phyloP scores from a whole-genome alignment of 2,329 filamentous ascomycete species.

The Epichloe gansuensis region DNA sequence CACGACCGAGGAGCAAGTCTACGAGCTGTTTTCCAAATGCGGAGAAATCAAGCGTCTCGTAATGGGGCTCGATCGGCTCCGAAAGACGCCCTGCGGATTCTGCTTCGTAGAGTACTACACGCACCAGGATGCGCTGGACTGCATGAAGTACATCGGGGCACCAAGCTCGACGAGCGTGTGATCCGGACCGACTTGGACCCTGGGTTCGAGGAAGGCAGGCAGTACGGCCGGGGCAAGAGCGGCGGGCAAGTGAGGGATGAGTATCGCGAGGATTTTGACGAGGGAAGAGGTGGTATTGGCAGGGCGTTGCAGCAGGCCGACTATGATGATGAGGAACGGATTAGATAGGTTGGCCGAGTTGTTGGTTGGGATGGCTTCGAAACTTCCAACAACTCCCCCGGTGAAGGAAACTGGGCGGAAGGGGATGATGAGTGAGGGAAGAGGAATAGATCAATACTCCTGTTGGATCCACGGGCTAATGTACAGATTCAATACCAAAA shows the following conservation, averaged over 20 bases:
- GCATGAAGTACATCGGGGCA: constrained; percentile 96
- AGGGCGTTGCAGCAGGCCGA: constrained; percentile 48
- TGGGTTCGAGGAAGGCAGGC: constrained; percentile 87
- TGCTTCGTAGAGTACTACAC: constrained; percentile 99
- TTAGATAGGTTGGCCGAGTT: constrained; percentile 1
- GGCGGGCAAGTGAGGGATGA: constrained; percentile 96
- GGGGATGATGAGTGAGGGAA: too few relatives aligned
- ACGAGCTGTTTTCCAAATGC: constrained; percentile 91
- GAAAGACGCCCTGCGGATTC: constrained; percentile 96
- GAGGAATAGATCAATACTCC: background rate
- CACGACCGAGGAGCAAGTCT: constrained; percentile 97
- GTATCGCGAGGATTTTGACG: constrained; percentile 94
- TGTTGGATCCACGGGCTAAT: background rate
- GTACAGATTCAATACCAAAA: background rate
- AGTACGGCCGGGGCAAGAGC: constrained; percentile 91
- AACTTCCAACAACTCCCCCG: too few relatives aligned
- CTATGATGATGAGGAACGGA: constrained; percentile 22
- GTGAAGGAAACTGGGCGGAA: background rate
- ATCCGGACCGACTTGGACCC: constrained; percentile 93
- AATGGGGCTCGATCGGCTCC: constrained; percentile 94
- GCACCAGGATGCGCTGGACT: constrained; percentile 92
- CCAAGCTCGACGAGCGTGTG: constrained; percentile 93
- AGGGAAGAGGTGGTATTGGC: constrained; percentile 82
- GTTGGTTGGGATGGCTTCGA: background rate
- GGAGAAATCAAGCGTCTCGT: constrained; percentile 96